Evolutionary conservation across 306 rosid species (phyloP), one percentile per base, ranked within the genome.

Genomic region (Arachis stenosperma): DNA sequence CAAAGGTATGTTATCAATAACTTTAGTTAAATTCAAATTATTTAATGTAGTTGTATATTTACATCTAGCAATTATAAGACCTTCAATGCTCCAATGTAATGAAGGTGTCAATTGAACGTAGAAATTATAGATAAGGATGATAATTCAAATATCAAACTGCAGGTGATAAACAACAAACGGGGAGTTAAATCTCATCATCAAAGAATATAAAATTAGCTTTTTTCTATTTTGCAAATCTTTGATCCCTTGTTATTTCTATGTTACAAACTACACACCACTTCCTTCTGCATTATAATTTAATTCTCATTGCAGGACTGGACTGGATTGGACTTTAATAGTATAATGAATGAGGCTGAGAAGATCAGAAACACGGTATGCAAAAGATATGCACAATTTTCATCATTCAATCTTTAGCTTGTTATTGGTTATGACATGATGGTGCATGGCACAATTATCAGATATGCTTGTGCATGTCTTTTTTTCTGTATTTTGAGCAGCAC

Each of bases 321-420:
- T 42, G 99, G 98, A 73, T 37, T 95, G 88, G 84, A 87, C 85
- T 91, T 95, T 65, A 56, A 83, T 82, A 90, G 88, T 81, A 95
- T 95, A 81, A 90, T 95, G 93, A 79, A 88, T 51, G 97, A 91
- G 6, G 98, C 98, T 42, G 98, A 88, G 87, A 90, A 84, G 74
- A 91, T 86, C 67, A 81, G 96, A 84, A 90, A 70, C 75, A 90
- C 96, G 78, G 99, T 95, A 94, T 84, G 88, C 66, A 47, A 41
- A 67, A 36, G 74, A 70, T 69, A 17, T 75, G 44, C 55, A 27
- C 22, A 82, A 58, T 15, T 70, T 60, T 56, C 46, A 56, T 36
- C 30, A 43, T 71, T 40, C 58, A 47, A 53, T 75, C 70, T 9
- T 69, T 60, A 62, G 56, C 64, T 42, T 53, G 55, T 61, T 66